Percentiles rank a stretch among this genome's conserved stretches.
Conservation (phyloP, 192 early-diverging fungal genomes). For the Coemansia sp. region DNA sequence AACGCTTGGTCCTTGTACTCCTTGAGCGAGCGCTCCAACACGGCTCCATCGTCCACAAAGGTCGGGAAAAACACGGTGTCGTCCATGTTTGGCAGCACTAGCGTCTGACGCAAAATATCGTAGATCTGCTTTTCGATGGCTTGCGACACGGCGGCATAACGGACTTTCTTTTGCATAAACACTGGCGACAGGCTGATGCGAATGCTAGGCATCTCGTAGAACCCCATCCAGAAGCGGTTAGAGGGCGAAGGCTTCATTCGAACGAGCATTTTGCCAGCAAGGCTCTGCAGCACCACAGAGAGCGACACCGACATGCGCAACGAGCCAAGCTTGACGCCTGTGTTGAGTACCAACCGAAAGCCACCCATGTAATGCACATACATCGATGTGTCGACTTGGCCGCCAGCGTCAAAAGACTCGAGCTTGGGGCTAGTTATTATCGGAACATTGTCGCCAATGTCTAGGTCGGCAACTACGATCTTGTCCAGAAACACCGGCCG, state of each 20-base stretch:
- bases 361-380: constrained; percentile 78
- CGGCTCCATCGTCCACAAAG: constrained; percentile 53
- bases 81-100: constrained; percentile 89
- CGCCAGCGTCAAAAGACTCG: constrained; percentile 64
- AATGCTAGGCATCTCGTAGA: constrained; percentile 73
- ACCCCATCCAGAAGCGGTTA: constrained; percentile 84
- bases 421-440: constrained; percentile 74
- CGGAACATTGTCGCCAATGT: constrained; percentile 75
- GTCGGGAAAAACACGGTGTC: constrained; percentile 75
- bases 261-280: constrained; percentile 70
- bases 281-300: constrained; percentile 66
- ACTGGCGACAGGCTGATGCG: constrained; percentile 73
- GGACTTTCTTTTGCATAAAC: constrained; percentile 81
- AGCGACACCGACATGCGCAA: constrained; percentile 76
- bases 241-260: constrained; percentile 77
- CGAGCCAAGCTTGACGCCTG: constrained; percentile 60
- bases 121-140: constrained; percentile 83
- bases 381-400: constrained; percentile 71
- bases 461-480: constrained; percentile 71
- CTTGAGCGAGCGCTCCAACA: constrained; percentile 55
- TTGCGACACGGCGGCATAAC: constrained; percentile 72
- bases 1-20: constrained; percentile 31
- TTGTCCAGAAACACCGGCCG: constrained; percentile 72
- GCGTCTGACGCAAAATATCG: constrained; percentile 70
- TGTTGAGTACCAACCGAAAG: constrained; percentile 69